Evolutionary conservation across 2,329 filamentous ascomycete genomes (phyloP).

Genomic region (Beauveria sp.): DNA sequence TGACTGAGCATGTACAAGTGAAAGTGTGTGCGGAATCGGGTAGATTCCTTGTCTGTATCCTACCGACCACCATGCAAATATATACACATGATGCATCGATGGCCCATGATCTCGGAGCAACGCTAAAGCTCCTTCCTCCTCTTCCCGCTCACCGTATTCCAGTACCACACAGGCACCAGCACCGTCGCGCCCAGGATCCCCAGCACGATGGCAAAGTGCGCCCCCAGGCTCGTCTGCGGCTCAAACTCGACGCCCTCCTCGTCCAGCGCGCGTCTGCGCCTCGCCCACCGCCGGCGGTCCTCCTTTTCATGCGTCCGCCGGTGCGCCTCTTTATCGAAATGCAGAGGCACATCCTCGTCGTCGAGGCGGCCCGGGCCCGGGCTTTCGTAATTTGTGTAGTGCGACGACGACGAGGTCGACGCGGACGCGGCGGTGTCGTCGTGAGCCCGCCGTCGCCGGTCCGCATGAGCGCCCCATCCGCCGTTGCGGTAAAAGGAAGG

Average conservation of each 20-base stretch:
- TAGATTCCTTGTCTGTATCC: not conserved
- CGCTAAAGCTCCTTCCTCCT: slow-evolving; percentile 12
- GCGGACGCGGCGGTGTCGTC: slow-evolving; percentile 24
- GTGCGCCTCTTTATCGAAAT: slow-evolving; percentile 73
- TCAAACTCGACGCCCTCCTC: slow-evolving; percentile 30
- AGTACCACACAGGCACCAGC: slow-evolving; percentile 35
- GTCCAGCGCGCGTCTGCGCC: slow-evolving; percentile 30
- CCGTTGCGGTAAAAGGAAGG: slow-evolving; percentile 81
- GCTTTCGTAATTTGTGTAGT: slow-evolving; percentile 14
- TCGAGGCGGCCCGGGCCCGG: slow-evolving; percentile 32
- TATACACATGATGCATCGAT: not conserved
- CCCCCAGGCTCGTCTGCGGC: slow-evolving; percentile 34
- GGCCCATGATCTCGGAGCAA: not conserved
- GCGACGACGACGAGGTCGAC: not conserved
- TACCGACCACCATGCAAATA: not conserved
- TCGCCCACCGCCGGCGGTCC: slow-evolving; percentile 37
- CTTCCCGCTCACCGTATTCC: slow-evolving; percentile 29
- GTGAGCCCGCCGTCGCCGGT: slow-evolving; percentile 50
- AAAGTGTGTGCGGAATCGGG: not conserved
- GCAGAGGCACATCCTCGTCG: slow-evolving; percentile 56
- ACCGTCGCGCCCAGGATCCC: slow-evolving; percentile 40
- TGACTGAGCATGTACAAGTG: too few relatives aligned
- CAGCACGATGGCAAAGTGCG: slow-evolving; percentile 43
- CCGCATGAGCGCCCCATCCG: slow-evolving; percentile 62
- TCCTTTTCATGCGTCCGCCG: slow-evolving; percentile 63